A percentile compares a stretch with the other conserved stretches of the same genome.
phyloP scores from a whole-genome alignment of 768 basidiomycete genomes.

The Termitomyces sp. region DNA sequence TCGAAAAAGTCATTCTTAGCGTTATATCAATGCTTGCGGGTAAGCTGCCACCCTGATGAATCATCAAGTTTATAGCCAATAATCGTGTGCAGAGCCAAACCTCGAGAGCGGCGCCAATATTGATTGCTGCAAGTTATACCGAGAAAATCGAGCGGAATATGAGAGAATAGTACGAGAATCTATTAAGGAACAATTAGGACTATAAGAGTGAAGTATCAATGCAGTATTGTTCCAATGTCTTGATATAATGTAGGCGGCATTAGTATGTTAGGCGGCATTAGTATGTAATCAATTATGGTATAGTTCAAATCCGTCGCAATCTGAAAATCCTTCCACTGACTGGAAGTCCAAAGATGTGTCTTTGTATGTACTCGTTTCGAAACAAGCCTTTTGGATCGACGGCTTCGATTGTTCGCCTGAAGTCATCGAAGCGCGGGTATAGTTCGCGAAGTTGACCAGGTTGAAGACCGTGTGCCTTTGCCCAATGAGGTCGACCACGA shows the following conservation, averaged over 20 bases:
- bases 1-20: constrained; percentile 93
- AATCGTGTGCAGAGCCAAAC: constrained; percentile 66
- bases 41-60: constrained; percentile 24
- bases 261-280: constrained; percentile 4
- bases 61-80: constrained; percentile 14
- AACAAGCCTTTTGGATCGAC: constrained; percentile 77
- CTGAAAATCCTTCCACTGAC: constrained; percentile 38
- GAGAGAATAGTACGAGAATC: constrained; percentile 80
- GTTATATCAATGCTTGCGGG: constrained; percentile 98
- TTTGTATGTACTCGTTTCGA: constrained; percentile 83
- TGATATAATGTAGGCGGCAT: constrained; percentile 11
- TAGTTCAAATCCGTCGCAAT: constrained; percentile 17
- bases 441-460: constrained; percentile 56
- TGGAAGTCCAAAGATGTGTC: constrained; percentile 74
- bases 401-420: constrained; percentile 53
- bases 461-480: constrained; percentile 77
- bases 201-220: constrained; percentile 29
- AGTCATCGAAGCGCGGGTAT: constrained; percentile 83
- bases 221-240: constrained; percentile 3
- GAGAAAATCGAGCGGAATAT: constrained; percentile 86
- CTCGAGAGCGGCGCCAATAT: constrained; percentile 97
- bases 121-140: constrained; percentile 94
- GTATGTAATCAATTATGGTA: neutral
- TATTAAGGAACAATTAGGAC: constrained; percentile 80
- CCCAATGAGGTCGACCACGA: constrained; percentile 92